Conservation (phyloP, 306 rosid species). For the Glycine latifolia region DNA sequence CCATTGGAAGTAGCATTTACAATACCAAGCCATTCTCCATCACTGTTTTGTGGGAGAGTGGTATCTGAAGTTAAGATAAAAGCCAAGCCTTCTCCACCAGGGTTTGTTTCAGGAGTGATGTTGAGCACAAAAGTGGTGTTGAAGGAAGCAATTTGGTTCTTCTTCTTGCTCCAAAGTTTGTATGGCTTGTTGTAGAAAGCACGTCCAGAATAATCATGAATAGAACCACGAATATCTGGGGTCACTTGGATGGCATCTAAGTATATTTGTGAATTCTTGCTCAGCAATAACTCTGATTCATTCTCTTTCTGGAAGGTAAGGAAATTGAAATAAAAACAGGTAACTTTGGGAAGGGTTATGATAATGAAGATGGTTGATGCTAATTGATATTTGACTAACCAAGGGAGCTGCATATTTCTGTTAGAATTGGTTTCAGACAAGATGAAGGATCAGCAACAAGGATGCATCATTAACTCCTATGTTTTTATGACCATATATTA, state of each 20-base stretch:
- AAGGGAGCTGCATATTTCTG: conserved; percentile 14
- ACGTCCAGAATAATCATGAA: conserved; percentile 34
- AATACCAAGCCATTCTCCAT: conserved; percentile 57
- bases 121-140: conserved; percentile 54
- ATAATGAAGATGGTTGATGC: conserved; percentile 30
- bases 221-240: conserved; percentile 39
- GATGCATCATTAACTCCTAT: neutral
- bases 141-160: conserved; percentile 44
- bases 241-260: conserved; percentile 53
- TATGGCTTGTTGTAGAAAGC: conserved; percentile 42
- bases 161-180: conserved; percentile 44
- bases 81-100: conserved; percentile 61
- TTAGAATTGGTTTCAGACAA: neutral
- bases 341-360: conserved; percentile 34
- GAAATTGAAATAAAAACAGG: conserved; percentile 44
- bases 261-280: conserved; percentile 23
- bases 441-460: neutral
- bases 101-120: conserved; percentile 20
- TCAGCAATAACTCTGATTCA: neutral
- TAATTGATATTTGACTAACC: conserved; percentile 15
- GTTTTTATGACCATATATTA: neutral
- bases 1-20: conserved; percentile 63
- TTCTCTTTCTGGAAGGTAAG: conserved; percentile 30
- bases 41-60: conserved; percentile 46
- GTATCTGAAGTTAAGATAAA: conserved; percentile 50